Evolutionary conservation across 495 filamentous ascomycete genomes (phyloP).

Genomic region (Evansstolkia leycettana): DNA sequence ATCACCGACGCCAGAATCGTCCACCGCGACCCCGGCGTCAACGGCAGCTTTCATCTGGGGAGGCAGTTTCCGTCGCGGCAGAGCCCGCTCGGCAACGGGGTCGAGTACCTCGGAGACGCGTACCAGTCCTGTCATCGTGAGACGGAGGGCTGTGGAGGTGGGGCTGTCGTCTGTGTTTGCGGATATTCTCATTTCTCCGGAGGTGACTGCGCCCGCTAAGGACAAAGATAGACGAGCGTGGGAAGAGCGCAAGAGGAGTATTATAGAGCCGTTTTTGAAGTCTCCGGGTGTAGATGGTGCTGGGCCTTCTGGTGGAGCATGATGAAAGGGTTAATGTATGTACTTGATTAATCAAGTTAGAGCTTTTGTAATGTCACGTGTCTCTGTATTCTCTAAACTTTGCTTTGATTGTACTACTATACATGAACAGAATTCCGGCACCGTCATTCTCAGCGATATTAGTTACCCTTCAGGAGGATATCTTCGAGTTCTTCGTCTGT

Average conservation of each 20-base stretch:
- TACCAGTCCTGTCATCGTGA: conserved; percentile 7
- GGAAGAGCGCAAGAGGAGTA: conserved; percentile 26
- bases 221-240: conserved; percentile 30
- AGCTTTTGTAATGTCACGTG: not conserved
- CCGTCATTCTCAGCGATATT: too few relatives aligned
- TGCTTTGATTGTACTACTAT: too few relatives aligned
- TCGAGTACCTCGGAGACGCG: not conserved
- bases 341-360: not conserved
- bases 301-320: conserved; percentile 22
- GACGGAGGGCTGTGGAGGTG: conserved; percentile 25
- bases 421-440: too few relatives aligned
- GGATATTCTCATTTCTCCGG: conserved; percentile 21
- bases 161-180: conserved; percentile 22
- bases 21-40: conserved; percentile 13
- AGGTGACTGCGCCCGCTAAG: conserved; percentile 19
- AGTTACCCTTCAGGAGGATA: too few relatives aligned
- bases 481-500: too few relatives aligned
- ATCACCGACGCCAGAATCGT: conserved; percentile 2
- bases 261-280: conserved; percentile 35
- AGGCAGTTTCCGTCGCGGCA: conserved; percentile 21
- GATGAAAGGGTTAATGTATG: not conserved
- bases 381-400: too few relatives aligned
- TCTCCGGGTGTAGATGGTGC: conserved; percentile 27
- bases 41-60: conserved; percentile 20
- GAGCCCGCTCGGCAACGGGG: conserved; percentile 8